Base-by-base conservation (phyloP, 768 basidiomycete species). In the Boletus pseudopeckii region DNA sequence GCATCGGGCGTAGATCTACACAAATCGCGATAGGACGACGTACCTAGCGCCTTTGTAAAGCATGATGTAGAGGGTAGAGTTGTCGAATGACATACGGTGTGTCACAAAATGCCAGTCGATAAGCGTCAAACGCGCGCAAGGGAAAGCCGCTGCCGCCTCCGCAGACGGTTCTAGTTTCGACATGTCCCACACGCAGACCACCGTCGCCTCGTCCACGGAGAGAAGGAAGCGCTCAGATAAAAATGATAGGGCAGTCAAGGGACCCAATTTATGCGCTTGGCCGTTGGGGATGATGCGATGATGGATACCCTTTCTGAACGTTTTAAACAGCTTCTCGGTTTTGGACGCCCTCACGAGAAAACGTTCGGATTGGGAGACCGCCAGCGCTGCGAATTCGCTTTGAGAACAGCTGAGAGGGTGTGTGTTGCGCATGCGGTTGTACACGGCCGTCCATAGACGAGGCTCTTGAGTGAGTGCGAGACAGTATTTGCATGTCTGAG, bases 141-240 rank as follows among this genome's bases (percentile, higher is more conserved):
- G 58, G 28, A 44, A 44, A 1, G 47, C 42, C n/a, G n/a, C n/a
- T 18, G 43, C 55, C 4, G 32, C 33, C 4, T 28, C 24, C 5
- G n/a, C 26, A 38, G 49, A 53, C 10, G 50, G 48, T 4, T 18
- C 30, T 3, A 45, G 28, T 28, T 49, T 53, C 24, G 28, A 41
- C 3, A 54, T 28, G 32, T 58, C 55, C 59, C 62, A 65, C 26
- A 65, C 28, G 15, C 45, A 56, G 36, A 58, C 53, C 6, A 40
- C 32, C 20, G 58, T 47, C 17, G 48, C 24, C 9, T 36, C 4
- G 32, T 58, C 48, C 38, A 41, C 58, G 4, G 58, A 59, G 41
- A 59, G 48, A 15, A 57, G 22, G 47, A 39, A 53, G 10, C 48
- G 58, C 5, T 59, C 58, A 1, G 58, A 59, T 43, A 59, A 11